A percentile compares a stretch with the other conserved stretches of the same genome.
phyloP scores from a whole-genome alignment of 345 rosid genomes.

The Melaleuca quinquenervia region DNA sequence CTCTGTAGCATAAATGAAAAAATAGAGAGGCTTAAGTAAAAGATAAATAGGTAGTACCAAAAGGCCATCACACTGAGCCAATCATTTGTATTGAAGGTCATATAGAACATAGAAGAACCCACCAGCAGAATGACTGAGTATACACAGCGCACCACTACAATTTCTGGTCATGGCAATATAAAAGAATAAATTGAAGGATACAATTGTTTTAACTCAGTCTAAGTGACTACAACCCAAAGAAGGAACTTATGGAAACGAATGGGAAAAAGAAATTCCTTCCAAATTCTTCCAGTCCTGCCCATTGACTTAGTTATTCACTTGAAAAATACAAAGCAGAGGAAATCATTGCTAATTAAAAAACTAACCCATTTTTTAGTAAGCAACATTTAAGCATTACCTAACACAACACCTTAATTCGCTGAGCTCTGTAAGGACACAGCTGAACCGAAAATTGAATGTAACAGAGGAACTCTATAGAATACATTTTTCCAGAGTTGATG shows the following conservation, averaged over 20 bases:
- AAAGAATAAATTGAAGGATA: background rate
- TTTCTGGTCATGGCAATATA: background rate
- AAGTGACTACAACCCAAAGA: background rate
- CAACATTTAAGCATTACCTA: background rate
- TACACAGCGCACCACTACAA: background rate
- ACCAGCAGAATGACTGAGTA: background rate
- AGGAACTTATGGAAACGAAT: background rate
- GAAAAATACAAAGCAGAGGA: background rate
- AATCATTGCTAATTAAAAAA: background rate
- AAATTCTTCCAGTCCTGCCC: background rate
- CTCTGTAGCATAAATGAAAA: conserved; percentile 34
- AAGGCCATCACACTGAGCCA: background rate
- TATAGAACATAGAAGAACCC: background rate
- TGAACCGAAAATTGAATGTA: background rate
- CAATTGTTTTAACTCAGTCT: background rate
- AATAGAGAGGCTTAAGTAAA: background rate
- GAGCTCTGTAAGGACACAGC: background rate
- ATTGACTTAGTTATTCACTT: background rate
- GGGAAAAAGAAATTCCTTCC: background rate
- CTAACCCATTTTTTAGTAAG: background rate
- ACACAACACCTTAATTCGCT: background rate
- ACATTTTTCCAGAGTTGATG: background rate
- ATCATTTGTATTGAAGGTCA: background rate
- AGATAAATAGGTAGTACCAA: background rate
- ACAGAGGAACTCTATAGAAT: background rate